Evolutionary conservation across 345 rosid genomes (phyloP).

Genomic region (Moricandia moricandioides): DNA sequence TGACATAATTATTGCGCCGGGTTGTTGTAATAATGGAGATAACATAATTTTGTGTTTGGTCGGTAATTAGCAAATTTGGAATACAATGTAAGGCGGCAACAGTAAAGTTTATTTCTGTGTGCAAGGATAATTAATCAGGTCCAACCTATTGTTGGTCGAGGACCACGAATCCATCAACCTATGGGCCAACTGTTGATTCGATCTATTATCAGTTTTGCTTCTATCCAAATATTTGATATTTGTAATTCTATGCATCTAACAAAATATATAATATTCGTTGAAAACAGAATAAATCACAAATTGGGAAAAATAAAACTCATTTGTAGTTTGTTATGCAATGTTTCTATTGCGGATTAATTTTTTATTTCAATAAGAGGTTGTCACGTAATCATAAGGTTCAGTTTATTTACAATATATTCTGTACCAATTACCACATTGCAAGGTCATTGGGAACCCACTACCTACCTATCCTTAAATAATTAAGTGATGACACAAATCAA

Average conservation of each 20-base stretch:
- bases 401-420: not conserved
- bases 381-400: not conserved
- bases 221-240: not conserved
- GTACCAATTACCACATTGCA: not conserved
- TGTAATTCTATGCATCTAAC: not conserved
- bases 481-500: not conserved
- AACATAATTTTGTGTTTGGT: not conserved
- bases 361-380: not conserved
- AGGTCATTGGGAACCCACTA: not conserved
- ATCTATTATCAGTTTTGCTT: not conserved
- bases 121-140: not conserved
- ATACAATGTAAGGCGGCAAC: not conserved
- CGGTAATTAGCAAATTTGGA: not conserved
- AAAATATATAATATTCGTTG: not conserved
- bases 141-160: not conserved
- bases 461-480: not conserved
- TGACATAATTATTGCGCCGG: not conserved
- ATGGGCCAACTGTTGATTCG: not conserved
- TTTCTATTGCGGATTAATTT: not conserved
- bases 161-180: not conserved
- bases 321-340: not conserved
- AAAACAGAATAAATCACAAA: not conserved
- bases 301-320: not conserved
- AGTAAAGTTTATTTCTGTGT: not conserved
- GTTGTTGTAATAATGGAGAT: not conserved